phyloP scores from a whole-genome alignment of 148 eudicot species.

The Selenicereus undatus region DNA sequence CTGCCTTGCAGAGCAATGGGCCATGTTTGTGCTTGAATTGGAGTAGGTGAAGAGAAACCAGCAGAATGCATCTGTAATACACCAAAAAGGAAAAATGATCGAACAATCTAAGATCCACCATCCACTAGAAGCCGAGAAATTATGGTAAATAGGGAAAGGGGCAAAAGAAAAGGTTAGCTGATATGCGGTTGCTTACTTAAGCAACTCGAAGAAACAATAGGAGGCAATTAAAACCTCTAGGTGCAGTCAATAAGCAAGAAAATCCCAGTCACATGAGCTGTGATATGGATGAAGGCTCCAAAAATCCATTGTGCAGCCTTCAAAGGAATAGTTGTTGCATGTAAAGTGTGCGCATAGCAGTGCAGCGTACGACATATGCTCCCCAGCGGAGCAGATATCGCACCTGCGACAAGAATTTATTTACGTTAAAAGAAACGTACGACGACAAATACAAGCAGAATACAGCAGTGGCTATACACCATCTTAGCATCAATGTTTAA shows the following conservation, averaged over 20 bases:
- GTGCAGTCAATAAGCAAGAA: slow-evolving; percentile 80
- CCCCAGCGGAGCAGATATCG: slow-evolving; percentile 99
- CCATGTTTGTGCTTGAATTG: slow-evolving; percentile 99
- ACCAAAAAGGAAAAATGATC: slow-evolving; percentile 11
- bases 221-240: slow-evolving; percentile 74
- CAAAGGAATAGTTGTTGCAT: slow-evolving; percentile 69
- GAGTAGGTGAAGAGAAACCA: slow-evolving; percentile 90
- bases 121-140: not conserved
- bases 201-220: slow-evolving; percentile 97
- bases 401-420: slow-evolving; percentile 96
- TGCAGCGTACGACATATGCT: slow-evolving; percentile 99
- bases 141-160: slow-evolving; percentile 16
- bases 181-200: slow-evolving; percentile 96
- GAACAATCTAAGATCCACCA: slow-evolving; percentile 8
- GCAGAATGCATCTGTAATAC: slow-evolving; percentile 71
- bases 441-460: slow-evolving; percentile 11
- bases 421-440: slow-evolving; percentile 38
- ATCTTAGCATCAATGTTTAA: not conserved
- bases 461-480: slow-evolving; percentile 4
- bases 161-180: slow-evolving; percentile 27
- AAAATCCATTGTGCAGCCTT: slow-evolving; percentile 95
- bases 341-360: slow-evolving; percentile 67
- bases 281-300: slow-evolving; percentile 90
- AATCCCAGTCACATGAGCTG: slow-evolving; percentile 83
- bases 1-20: slow-evolving; percentile 84